Conservation (phyloP, 805 yeast species). For the Candida fluviatilis region DNA sequence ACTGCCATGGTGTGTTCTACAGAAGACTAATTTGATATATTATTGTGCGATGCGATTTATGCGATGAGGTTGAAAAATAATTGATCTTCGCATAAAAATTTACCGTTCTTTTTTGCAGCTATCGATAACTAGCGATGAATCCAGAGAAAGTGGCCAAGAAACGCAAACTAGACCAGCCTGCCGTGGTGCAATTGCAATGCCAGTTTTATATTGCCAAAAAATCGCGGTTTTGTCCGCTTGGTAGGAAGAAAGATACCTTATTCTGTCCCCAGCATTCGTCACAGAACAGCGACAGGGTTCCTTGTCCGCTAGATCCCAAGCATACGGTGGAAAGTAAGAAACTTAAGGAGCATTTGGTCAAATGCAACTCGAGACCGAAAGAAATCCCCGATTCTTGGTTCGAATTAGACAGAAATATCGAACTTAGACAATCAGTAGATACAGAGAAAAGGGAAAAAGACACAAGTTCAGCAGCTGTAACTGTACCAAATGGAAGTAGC, state of each 20-base stretch:
- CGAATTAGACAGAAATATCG: conserved; percentile 42
- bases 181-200: conserved; percentile 29
- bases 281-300: conserved; percentile 43
- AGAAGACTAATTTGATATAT: not conserved
- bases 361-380: conserved; percentile 51
- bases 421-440: not conserved
- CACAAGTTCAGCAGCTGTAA: too few relatives aligned
- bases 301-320: conserved; percentile 73
- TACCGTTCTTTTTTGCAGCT: conserved; percentile 1
- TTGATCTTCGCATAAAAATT: conserved; percentile 1
- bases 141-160: conserved; percentile 6
- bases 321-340: conserved; percentile 69
- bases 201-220: conserved; percentile 46
- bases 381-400: conserved; percentile 48
- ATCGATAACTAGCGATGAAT: conserved; percentile 5
- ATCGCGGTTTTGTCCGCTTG: conserved; percentile 58
- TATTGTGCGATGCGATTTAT: not conserved
- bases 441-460: not conserved
- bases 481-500: too few relatives aligned
- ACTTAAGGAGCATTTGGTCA: conserved; percentile 51
- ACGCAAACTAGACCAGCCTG: conserved; percentile 6
- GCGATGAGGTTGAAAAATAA: not conserved
- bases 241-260: conserved; percentile 43
- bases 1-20: not conserved
- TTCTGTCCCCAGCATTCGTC: conserved; percentile 70